Conservation (phyloP, 495 filamentous ascomycete species). For the Xylaria acuta region DNA sequence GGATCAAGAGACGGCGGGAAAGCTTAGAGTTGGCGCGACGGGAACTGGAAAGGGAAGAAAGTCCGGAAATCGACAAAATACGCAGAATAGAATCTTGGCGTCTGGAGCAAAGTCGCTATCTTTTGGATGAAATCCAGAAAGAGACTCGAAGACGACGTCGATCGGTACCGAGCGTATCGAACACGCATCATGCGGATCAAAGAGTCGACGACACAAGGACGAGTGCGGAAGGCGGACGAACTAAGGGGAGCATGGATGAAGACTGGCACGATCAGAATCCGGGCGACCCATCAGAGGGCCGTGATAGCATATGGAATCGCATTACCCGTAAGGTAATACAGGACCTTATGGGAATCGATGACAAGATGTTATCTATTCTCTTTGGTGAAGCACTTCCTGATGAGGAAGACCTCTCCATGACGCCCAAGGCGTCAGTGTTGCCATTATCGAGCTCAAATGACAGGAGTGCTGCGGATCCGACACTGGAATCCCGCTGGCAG, state of each 20-base stretch:
- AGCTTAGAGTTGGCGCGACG: constrained; percentile 59
- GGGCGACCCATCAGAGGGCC: constrained; percentile 41
- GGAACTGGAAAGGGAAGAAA: constrained; percentile 64
- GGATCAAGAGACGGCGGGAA: constrained; percentile 70
- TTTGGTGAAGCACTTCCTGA: constrained; percentile 84
- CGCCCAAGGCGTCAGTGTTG: constrained; percentile 42
- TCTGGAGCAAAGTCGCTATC: constrained; percentile 82
- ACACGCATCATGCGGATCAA: constrained; percentile 26
- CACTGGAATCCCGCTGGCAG: constrained; percentile 69
- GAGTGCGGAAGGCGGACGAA: constrained; percentile 38
- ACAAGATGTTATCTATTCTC: constrained; percentile 79
- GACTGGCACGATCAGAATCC: constrained; percentile 53
- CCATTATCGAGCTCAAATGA: constrained; percentile 28
- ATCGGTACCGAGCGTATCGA: constrained; percentile 40
- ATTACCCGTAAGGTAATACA: constrained; percentile 86
- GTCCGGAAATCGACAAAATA: constrained; percentile 70
- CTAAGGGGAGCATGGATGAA: constrained; percentile 41
- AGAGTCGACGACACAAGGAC: constrained; percentile 32
- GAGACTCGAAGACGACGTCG: constrained; percentile 72
- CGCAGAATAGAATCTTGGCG: constrained; percentile 89
- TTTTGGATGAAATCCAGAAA: constrained; percentile 87
- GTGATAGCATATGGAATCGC: constrained; percentile 76
- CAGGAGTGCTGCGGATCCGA: constrained; percentile 34
- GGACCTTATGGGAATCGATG: constrained; percentile 91
- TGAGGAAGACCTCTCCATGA: constrained; percentile 52